Conservation (phyloP, 768 basidiomycete genomes). For the Agaricus sinodeliciosus region DNA sequence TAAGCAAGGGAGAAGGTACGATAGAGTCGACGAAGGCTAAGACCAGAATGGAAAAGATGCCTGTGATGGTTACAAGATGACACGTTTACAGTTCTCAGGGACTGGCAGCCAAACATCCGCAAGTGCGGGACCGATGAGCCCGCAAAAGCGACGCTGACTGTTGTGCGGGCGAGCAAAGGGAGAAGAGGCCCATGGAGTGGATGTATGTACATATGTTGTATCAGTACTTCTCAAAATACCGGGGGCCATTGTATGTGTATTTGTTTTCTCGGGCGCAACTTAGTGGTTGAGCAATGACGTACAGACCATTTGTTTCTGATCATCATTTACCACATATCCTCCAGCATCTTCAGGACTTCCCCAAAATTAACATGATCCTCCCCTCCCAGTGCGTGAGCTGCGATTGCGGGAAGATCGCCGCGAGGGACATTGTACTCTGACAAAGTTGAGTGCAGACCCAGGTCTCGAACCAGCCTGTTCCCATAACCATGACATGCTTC, state of each 20-base stretch:
- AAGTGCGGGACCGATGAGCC: neutral
- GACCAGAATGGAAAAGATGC: neutral
- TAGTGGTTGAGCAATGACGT: no score
- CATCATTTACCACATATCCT: constrained; percentile 34
- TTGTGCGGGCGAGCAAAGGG: neutral
- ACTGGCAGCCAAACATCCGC: neutral
- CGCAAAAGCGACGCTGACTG: neutral
- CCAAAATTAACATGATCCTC: constrained; percentile 31
- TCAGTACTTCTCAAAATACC: neutral
- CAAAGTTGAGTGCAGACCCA: constrained; percentile 55
- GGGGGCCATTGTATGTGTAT: no score
- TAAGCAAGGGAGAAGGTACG: neutral
- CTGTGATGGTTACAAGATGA: neutral
- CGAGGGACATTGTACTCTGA: constrained; percentile 58
- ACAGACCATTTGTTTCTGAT: no score
- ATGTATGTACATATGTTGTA: constrained; percentile 1
- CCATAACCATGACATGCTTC: neutral
- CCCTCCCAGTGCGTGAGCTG: constrained; percentile 38
- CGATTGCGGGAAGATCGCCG: constrained; percentile 47
- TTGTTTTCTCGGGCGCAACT: no score
- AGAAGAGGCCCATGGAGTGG: neutral
- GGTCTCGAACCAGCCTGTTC: constrained; percentile 47
- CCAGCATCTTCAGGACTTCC: constrained; percentile 43
- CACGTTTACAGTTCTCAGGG: constrained; percentile 11
- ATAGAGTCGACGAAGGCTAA: neutral